Evolutionary conservation across 768 basidiomycete species (phyloP), one percentile per base, ranked within the genome.

Genomic region (Rhizopogon vulgaris): DNA sequence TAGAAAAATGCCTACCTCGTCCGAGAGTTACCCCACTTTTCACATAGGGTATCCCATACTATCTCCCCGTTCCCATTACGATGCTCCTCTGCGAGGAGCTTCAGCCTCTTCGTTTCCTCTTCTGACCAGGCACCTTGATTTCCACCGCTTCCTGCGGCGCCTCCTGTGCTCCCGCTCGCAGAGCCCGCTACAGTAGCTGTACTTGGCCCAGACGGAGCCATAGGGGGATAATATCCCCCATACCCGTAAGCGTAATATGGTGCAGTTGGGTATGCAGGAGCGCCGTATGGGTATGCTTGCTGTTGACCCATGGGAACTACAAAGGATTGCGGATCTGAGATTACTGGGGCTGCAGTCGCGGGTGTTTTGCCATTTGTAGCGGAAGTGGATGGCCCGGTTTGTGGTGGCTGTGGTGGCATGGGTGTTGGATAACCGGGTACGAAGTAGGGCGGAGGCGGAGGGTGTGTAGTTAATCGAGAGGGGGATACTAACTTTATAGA

Each of bases 121-220:
- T 88, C 84, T 3, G 85, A 79, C 90, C 89, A 91, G 6, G 85
- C 75, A 0, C 87, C 88, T 47, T 85, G 83, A 49, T 82, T 82
- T 53, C 78, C 77, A 18, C 65, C 72, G 28, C 60, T 68, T 38
- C 60, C 64, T 4, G 58, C 58, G 41, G 57, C 51, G 1, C 55
- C 49, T 15, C 52, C 58, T 0, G 45, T 39, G 32, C 60, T 46
- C 55, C 53, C 42, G 59, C 65, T 61, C 30, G 61, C 56, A 25
- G 51, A 52, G 46, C 60, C 58, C 15, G 69, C 51, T 18, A 64
- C 60, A 52, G 66, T 55, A 17, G 59, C 17, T 24, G 59, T 55
- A 37, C 60, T 61, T 15, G 63, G 58, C 14, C 60, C 62, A 46
- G 67, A 56, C 55, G 57, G 61, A 38, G 54, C 61, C 38, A 49